A percentile compares a stretch with the other conserved stretches of the same genome.
phyloP scores from a whole-genome alignment of 352 stramenopile species.

The Pythium biforme region DNA sequence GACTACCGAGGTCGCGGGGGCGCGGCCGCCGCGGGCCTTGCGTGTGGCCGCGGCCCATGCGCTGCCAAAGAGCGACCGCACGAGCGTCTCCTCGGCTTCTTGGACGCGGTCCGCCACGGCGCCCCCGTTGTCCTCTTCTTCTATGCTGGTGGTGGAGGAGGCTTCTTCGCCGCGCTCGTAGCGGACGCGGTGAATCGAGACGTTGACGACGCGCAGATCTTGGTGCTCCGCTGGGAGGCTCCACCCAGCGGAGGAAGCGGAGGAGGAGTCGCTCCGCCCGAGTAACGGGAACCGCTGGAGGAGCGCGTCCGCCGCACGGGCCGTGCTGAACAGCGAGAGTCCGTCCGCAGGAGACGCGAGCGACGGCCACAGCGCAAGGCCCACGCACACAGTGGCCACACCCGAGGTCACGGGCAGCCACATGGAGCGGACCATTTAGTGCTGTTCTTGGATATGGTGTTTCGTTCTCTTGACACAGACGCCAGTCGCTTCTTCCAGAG shows the following conservation, averaged over 20 bases:
- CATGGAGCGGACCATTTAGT: slow-evolving; percentile 26
- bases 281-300: slow-evolving; percentile 12
- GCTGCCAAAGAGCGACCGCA: slow-evolving; percentile 22
- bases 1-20: slow-evolving; percentile 41
- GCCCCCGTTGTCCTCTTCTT: no score
- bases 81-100: slow-evolving; percentile 19
- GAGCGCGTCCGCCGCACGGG: slow-evolving; percentile 8
- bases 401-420: slow-evolving; percentile 28
- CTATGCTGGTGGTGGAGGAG: no score
- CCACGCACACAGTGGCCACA: slow-evolving; percentile 19
- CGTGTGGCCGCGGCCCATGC: slow-evolving; percentile 14
- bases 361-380: slow-evolving; percentile 17
- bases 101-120: not conserved
- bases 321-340: slow-evolving; percentile 15
- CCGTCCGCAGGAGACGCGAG: slow-evolving; percentile 15
- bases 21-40: slow-evolving; percentile 1
- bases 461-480: slow-evolving; percentile 2
- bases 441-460: not conserved
- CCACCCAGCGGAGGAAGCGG: slow-evolving; percentile 8
- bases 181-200: slow-evolving; percentile 60
- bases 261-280: slow-evolving; percentile 8
- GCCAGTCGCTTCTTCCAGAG: not conserved
- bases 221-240: slow-evolving; percentile 8
- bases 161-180: slow-evolving; percentile 34
- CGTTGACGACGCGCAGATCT: slow-evolving; percentile 51